Evolutionary conservation across 495 filamentous ascomycete genomes (phyloP).

Genomic region (Annulohypoxylon stygium): DNA sequence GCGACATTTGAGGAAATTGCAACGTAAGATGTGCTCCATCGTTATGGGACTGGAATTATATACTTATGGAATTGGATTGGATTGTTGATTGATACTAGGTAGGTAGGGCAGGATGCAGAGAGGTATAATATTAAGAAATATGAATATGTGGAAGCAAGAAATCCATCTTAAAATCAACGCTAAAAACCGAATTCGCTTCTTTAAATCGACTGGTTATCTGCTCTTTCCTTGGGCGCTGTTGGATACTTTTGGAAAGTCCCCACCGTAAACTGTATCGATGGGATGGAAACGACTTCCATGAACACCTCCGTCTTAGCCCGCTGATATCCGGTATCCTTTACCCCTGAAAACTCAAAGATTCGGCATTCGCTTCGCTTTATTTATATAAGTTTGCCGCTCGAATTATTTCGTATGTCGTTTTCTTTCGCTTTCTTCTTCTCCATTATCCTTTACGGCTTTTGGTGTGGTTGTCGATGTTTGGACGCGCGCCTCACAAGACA

Average conservation of each 20-base stretch:
- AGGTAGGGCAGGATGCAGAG: neutral
- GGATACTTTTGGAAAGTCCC: neutral
- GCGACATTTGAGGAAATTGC: slow-evolving; percentile 87
- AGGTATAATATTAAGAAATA: neutral
- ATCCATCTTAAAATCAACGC: neutral
- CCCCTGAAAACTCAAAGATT: neutral
- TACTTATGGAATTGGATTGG: neutral
- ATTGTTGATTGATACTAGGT: neutral
- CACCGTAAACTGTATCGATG: neutral
- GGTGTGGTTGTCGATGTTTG: slow-evolving; percentile 18
- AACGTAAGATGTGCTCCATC: slow-evolving; percentile 82
- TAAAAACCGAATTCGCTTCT: neutral
- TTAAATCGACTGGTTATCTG: neutral
- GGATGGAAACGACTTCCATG: neutral
- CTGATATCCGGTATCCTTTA: neutral
- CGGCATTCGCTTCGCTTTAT: neutral
- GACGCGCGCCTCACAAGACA: slow-evolving; percentile 25
- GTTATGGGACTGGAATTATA: neutral
- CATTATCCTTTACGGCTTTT: slow-evolving; percentile 17
- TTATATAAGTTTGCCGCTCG: neutral
- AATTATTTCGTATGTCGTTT: neutral
- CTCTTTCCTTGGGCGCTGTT: neutral
- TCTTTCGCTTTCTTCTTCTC: neutral
- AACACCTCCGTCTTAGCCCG: neutral
- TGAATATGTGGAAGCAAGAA: neutral